Conservation (phyloP, 129 eudicot species). For the Arctium minus region DNA sequence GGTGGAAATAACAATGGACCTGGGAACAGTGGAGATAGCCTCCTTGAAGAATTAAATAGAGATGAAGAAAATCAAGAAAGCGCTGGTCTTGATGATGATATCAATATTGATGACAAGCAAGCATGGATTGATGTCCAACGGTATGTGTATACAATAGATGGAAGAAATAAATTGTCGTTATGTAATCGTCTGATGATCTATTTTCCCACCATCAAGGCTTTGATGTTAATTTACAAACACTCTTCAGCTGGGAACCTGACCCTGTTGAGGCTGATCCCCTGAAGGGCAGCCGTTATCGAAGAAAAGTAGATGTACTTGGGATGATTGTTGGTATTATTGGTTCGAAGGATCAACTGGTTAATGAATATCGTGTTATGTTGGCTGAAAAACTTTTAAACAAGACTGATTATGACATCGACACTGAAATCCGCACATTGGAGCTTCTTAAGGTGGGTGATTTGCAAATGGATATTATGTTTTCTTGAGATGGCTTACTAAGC, state of each 20-base stretch:
- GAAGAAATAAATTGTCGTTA: neutral
- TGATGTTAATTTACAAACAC: conserved; percentile 12
- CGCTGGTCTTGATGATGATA: conserved; percentile 63
- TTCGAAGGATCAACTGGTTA: conserved; percentile 90
- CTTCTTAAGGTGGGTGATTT: conserved; percentile 72
- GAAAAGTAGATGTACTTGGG: conserved; percentile 92
- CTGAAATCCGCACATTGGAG: conserved; percentile 93
- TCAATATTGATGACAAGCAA: conserved; percentile 84
- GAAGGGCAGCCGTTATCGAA: conserved; percentile 68
- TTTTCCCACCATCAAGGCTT: neutral
- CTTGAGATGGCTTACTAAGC: neutral
- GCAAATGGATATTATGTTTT: conserved; percentile 1
- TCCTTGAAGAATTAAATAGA: conserved; percentile 96
- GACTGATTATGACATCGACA: conserved; percentile 92
- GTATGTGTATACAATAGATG: conserved; percentile 26
- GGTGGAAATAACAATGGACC: conserved; percentile 73
- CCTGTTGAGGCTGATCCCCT: conserved; percentile 93
- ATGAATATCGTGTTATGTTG: conserved; percentile 95
- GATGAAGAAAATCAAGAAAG: conserved; percentile 94
- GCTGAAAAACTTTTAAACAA: conserved; percentile 97
- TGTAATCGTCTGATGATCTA: neutral
- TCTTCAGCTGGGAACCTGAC: conserved; percentile 95
- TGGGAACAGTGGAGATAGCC: conserved; percentile 80
- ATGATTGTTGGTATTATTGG: conserved; percentile 96
- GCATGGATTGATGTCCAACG: conserved; percentile 85